Conservation (phyloP, 23 red algal genomes). For the Chondrus crispus region DNA sequence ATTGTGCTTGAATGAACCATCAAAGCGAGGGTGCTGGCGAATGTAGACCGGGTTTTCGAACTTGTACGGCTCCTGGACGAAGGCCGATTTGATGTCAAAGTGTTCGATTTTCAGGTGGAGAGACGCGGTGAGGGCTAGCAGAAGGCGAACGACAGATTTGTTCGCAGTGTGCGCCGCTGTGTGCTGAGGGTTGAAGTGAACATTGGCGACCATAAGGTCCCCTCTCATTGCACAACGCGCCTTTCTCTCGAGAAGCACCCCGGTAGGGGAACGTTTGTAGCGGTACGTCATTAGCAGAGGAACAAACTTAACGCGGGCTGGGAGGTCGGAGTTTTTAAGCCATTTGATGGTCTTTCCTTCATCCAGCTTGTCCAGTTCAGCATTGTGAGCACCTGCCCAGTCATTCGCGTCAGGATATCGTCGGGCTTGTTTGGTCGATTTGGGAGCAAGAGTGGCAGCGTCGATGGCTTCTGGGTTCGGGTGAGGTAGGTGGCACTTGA, state of each 20-base stretch:
- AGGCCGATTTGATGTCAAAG: constrained; percentile 35
- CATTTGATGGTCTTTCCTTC: background rate
- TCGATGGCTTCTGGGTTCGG: background rate
- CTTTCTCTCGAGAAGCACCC: background rate
- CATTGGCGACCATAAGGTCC: background rate
- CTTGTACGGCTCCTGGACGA: background rate
- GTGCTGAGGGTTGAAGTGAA: constrained; percentile 12
- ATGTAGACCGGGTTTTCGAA: constrained; percentile 18
- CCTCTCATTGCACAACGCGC: background rate
- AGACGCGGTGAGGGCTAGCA: background rate
- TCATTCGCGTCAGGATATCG: background rate
- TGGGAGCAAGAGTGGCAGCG: background rate
- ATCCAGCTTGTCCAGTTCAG: constrained; percentile 18
- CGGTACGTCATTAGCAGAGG: background rate
- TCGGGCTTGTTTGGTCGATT: background rate
- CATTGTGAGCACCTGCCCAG: background rate
- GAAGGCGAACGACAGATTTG: background rate
- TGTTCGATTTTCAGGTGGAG: background rate
- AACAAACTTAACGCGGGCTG: background rate
- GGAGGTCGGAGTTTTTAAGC: background rate
- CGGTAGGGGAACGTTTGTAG: background rate
- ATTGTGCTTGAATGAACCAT: background rate
- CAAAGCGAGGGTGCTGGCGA: background rate
- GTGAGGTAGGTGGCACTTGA: background rate
- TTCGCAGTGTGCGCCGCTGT: constrained; percentile 3